These are phyloP conservation scores for Citeromyces siamensis DNA, from an alignment of 1,139 yeast genomes.

Conservation along the genomic window DNA sequence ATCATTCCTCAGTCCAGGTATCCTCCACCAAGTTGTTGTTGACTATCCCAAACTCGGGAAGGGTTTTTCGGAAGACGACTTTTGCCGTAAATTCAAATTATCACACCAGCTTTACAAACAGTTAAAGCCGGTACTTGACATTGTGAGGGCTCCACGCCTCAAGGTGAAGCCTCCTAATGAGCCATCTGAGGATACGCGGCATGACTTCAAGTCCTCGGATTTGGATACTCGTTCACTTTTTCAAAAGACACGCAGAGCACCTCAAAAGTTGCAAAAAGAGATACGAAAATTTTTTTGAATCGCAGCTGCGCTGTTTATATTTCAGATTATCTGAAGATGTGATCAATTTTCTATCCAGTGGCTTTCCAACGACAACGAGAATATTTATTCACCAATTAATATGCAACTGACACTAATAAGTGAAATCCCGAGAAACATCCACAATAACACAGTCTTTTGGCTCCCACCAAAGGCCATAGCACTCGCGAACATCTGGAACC, in stretches of 20 bases:
- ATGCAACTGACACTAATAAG: constrained; percentile 15
- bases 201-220: not conserved
- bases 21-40: not conserved
- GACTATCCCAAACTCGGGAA: not conserved
- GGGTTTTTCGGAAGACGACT: not conserved
- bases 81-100: not conserved
- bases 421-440: constrained; percentile 36
- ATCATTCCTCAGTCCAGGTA: not conserved
- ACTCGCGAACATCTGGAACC: constrained; percentile 76
- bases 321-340: not conserved
- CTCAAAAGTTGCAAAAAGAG: not conserved
- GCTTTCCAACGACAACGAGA: no score
- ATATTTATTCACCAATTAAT: constrained; percentile 3
- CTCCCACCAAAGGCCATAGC: constrained; percentile 62
- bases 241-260: not conserved
- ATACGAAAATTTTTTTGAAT: not conserved
- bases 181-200: not conserved
- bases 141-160: not conserved
- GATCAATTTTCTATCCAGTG: no score
- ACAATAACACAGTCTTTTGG: constrained; percentile 35
- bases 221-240: not conserved
- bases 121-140: not conserved
- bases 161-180: constrained; percentile 2
- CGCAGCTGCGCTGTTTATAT: not conserved
- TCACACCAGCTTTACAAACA: not conserved